Percentiles rank a stretch among this genome's conserved stretches.
These are phyloP conservation scores for Paraphoma chrysanthemicola DNA, from an alignment of 2,329 filamentous ascomycete genomes.

Conservation along the genomic window DNA sequence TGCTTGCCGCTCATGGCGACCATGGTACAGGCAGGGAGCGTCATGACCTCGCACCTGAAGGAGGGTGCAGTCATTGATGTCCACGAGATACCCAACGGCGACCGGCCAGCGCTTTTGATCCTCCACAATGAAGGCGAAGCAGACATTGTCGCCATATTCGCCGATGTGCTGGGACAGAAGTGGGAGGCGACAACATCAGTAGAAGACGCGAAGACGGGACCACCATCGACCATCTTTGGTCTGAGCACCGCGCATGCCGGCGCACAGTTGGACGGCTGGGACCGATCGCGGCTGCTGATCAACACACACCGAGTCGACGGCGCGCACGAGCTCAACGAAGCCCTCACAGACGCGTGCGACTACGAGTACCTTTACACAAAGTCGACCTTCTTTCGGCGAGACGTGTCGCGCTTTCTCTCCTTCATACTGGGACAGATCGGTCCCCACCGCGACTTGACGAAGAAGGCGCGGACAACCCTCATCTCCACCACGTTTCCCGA, in stretches of 20 bases:
- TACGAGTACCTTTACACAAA: constrained; percentile 87
- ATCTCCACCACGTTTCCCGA: constrained; percentile 91
- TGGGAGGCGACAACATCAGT: constrained; percentile 66
- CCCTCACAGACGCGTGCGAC: constrained; percentile 73
- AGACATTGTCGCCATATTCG: constrained; percentile 75
- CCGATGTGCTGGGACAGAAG: constrained; percentile 79
- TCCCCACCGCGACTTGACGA: constrained; percentile 77
- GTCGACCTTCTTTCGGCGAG: constrained; percentile 73
- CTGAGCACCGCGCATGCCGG: constrained; percentile 65
- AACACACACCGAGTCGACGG: constrained; percentile 78
- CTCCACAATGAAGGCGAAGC: constrained; percentile 76
- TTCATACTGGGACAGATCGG: constrained; percentile 81
- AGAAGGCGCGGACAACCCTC: constrained; percentile 80
- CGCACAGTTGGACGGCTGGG: constrained; percentile 64
- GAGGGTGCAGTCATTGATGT: constrained; percentile 42
- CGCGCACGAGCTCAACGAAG: constrained; percentile 65
- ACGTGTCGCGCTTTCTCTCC: constrained; percentile 79
- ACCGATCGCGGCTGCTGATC: constrained; percentile 69
- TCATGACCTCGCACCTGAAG: constrained; percentile 40
- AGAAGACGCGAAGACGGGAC: constrained; percentile 60
- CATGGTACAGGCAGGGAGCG: constrained; percentile 44
- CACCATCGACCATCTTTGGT: constrained; percentile 72
- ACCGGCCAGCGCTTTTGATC: constrained; percentile 56
- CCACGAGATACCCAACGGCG: constrained; percentile 39
- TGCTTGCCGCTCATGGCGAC: constrained; percentile 44